These are phyloP conservation scores for Rhododendron simsii DNA, from an alignment of 148 eudicot genomes.

Conservation along the genomic window DNA sequence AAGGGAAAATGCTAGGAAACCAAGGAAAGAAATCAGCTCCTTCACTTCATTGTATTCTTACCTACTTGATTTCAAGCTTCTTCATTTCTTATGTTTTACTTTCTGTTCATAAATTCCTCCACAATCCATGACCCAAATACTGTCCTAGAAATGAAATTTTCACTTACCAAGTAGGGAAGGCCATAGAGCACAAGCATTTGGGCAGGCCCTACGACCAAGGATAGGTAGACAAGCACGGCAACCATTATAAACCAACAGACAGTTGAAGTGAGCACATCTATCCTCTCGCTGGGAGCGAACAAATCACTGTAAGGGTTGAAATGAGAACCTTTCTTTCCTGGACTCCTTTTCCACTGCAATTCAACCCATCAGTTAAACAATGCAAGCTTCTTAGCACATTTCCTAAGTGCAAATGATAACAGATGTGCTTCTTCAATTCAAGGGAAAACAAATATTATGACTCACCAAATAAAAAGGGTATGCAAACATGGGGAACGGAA, in stretches of 20 bases:
- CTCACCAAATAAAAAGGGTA: constrained; percentile 43
- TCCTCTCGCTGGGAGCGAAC: constrained; percentile 44
- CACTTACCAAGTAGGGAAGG: constrained; percentile 45
- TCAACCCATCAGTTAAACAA: constrained; percentile 4
- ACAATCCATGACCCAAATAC: background rate
- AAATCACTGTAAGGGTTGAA: constrained; percentile 46
- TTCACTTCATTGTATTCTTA: background rate
- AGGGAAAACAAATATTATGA: background rate
- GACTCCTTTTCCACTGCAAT: constrained; percentile 40
- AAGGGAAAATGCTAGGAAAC: background rate
- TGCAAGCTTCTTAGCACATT: background rate
- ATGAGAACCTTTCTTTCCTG: constrained; percentile 55
- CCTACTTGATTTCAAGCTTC: background rate
- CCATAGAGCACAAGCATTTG: constrained; percentile 38
- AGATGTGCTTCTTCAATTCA: background rate
- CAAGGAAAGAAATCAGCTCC: background rate
- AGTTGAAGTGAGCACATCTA: constrained; percentile 33
- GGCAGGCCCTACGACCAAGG: constrained; percentile 25
- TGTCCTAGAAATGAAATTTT: background rate
- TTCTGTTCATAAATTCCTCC: background rate
- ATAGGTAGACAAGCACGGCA: constrained; percentile 26
- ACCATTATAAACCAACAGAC: constrained; percentile 44
- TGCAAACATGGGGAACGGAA: constrained; percentile 47
- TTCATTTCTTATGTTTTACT: background rate
- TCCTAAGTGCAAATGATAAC: background rate